Evolutionary conservation across 352 stramenopile genomes (phyloP).

Genomic region (Plasmopara viticola): DNA sequence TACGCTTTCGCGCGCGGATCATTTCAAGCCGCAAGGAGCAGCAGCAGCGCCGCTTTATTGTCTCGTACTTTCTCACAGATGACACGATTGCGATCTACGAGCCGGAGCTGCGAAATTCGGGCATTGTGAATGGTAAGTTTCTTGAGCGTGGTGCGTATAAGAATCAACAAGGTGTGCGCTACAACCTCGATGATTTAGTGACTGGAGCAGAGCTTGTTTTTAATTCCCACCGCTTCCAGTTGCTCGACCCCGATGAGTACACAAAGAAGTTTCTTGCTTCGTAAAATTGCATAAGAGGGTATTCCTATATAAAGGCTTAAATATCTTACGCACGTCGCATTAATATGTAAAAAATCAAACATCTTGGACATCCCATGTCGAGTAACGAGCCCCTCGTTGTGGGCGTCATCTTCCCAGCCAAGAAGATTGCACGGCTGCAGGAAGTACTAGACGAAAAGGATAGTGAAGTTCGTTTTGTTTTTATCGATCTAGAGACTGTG

Average conservation of each 20-base stretch:
- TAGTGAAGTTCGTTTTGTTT: conserved; percentile 58
- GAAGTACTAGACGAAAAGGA: conserved; percentile 41
- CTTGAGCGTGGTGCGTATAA: conserved; percentile 76
- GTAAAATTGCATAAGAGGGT: conserved; percentile 13
- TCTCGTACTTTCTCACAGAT: conserved; percentile 80
- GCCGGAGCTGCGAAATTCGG: conserved; percentile 69
- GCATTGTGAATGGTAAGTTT: conserved; percentile 79
- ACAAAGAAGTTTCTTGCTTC: conserved; percentile 74
- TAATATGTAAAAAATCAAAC: not conserved
- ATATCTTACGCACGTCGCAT: not conserved
- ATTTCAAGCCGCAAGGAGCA: conserved; percentile 73
- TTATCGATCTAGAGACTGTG: conserved; percentile 62
- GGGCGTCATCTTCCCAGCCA: conserved; percentile 72
- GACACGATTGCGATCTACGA: conserved; percentile 77
- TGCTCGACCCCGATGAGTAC: conserved; percentile 77
- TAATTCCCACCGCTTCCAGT: conserved; percentile 71
- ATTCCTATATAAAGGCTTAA: not conserved
- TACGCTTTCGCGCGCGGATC: conserved; percentile 66
- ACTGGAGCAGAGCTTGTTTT: conserved; percentile 51
- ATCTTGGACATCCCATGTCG: not conserved
- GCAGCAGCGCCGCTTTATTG: conserved; percentile 68
- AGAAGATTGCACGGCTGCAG: conserved; percentile 76
- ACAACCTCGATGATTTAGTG: conserved; percentile 52
- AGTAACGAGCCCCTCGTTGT: conserved; percentile 40
- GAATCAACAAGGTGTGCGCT: conserved; percentile 43